These are phyloP conservation scores for Juncus effusus DNA, from an alignment of 176 grass and related monocot genomes.

Conservation along the genomic window DNA sequence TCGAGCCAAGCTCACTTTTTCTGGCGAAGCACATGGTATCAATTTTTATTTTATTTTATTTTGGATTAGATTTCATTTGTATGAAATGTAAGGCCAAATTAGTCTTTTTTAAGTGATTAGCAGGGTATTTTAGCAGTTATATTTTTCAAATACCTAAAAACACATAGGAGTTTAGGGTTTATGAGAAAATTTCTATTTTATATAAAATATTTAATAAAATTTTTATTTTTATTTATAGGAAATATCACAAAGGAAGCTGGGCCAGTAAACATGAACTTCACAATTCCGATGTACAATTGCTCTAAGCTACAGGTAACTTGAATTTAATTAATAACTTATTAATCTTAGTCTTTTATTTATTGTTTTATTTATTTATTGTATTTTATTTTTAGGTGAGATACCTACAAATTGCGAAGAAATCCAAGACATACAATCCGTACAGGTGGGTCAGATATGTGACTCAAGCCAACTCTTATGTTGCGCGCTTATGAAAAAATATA, in stretches of 20 bases:
- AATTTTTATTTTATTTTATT: conserved; percentile 20
- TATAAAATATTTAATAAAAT: neutral
- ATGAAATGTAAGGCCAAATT: neutral
- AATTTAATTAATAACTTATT: conserved; percentile 4
- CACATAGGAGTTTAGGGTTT: neutral
- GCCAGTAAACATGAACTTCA: conserved; percentile 98
- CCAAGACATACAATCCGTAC: conserved; percentile 90
- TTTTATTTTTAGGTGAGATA: conserved; percentile 74
- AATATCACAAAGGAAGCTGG: conserved; percentile 93
- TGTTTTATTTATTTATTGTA: conserved; percentile 7
- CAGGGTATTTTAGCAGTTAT: too few relatives aligned
- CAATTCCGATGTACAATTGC: conserved; percentile 96
- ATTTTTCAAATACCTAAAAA: too few relatives aligned
- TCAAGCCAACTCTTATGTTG: conserved; percentile 92
- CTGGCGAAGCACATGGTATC: conserved; percentile 86
- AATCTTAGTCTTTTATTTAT: neutral
- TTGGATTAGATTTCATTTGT: conserved; percentile 9
- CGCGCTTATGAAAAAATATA: conserved; percentile 52
- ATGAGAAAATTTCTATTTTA: neutral
- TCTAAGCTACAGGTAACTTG: conserved; percentile 82
- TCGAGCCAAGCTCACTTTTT: conserved; percentile 96
- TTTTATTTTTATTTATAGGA: conserved; percentile 45
- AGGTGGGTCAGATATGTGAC: conserved; percentile 98
- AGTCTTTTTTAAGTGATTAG: too few relatives aligned
- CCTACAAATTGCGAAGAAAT: conserved; percentile 97